These are phyloP conservation scores for Blastocystis sp. DNA, from an alignment of 352 stramenopile species.

Conservation along the genomic window DNA sequence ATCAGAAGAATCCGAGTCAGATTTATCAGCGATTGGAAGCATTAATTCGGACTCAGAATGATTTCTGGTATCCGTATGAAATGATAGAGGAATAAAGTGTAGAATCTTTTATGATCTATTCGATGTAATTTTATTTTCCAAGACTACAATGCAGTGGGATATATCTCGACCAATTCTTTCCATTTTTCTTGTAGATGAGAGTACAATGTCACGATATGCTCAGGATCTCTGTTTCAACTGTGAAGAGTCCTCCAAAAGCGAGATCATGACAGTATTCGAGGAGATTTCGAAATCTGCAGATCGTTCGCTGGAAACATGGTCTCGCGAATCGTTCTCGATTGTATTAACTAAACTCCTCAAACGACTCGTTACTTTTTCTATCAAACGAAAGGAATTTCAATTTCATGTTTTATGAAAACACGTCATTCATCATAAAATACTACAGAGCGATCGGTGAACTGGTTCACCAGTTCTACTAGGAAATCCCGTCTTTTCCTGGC, in stretches of 20 bases:
- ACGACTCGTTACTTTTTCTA: neutral
- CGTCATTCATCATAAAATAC: conserved; percentile 14
- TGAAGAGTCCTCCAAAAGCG: neutral
- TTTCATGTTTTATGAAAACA: neutral
- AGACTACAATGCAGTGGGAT: neutral
- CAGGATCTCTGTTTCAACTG: neutral
- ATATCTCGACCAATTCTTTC: neutral
- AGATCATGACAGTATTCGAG: neutral
- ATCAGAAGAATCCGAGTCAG: neutral
- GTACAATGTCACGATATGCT: neutral
- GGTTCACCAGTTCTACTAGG: conserved; percentile 22
- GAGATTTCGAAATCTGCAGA: neutral
- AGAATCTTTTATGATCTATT: conserved; percentile 10
- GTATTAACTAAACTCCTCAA: neutral
- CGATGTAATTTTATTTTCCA: neutral
- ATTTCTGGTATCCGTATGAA: conserved; percentile 14
- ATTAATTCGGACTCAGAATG: neutral
- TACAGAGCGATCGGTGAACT: conserved; percentile 28
- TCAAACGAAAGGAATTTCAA: neutral
- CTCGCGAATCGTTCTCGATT: conserved; percentile 10
- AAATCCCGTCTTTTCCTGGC: conserved; percentile 28
- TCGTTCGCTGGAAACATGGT: neutral
- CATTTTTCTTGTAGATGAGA: conserved; percentile 17
- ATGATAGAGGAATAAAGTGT: neutral
- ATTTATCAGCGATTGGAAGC: neutral